phyloP scores from a whole-genome alignment of 2,329 filamentous ascomycete genomes.

The Aspergillus ruber region DNA sequence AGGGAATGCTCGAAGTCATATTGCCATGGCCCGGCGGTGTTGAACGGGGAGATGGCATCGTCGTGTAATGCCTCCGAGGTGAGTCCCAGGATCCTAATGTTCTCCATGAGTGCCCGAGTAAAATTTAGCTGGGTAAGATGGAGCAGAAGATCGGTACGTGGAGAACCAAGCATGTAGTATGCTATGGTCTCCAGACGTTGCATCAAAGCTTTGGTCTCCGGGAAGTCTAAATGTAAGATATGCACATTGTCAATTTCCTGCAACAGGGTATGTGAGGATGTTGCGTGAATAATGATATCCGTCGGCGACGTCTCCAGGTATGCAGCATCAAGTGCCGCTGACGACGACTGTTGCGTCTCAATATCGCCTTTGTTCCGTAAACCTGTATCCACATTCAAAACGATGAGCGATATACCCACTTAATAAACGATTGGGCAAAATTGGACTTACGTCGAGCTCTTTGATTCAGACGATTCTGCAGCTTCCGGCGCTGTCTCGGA shows the following conservation, averaged over 20 bases:
- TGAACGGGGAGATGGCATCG: constrained; percentile 15
- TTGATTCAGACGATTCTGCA: not conserved
- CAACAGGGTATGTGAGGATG: not conserved
- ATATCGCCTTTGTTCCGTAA: not conserved
- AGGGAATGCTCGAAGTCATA: constrained; percentile 2
- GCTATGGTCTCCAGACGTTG: constrained; percentile 1
- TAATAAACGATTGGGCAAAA: too few species aligned
- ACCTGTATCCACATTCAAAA: not conserved
- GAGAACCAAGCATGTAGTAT: constrained; percentile 7
- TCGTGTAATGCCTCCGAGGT: constrained; percentile 9
- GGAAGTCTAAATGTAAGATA: constrained; percentile 1
- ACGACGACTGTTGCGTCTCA: too few species aligned
- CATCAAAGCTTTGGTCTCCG: not conserved
- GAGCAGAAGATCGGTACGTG: constrained; percentile 12
- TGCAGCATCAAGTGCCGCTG: too few species aligned
- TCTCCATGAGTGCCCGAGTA: constrained; percentile 11
- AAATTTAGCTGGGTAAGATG: constrained; percentile 13
- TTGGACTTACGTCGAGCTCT: not conserved
- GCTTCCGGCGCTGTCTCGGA: not conserved
- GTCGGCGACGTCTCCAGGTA: too few species aligned
- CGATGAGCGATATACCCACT: too few species aligned
- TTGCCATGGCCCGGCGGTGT: constrained; percentile 5
- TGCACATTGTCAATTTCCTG: not conserved
- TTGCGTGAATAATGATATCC: too few species aligned
- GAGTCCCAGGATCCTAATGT: constrained; percentile 9